phyloP scores from a whole-genome alignment of 1,284 basidiomycete species.

The Pseudozyma thailandica region DNA sequence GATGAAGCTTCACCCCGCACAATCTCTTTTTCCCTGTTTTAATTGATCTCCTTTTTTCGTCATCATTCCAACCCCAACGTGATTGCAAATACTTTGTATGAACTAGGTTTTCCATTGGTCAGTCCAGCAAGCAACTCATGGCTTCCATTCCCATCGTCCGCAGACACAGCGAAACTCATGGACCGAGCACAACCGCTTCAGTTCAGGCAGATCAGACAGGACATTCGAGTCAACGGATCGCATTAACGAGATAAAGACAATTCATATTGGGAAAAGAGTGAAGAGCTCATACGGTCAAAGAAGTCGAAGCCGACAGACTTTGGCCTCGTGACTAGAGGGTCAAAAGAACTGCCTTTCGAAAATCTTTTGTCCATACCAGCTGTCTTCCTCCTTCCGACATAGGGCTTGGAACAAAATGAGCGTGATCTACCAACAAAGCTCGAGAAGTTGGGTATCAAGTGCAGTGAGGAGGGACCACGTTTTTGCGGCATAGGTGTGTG shows the following conservation, averaged over 20 bases:
- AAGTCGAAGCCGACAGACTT: slow-evolving; percentile 4
- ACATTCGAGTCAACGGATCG: not conserved
- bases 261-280: slow-evolving; percentile 10
- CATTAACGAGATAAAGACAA: slow-evolving; percentile 6
- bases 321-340: slow-evolving; percentile 38
- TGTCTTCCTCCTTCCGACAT: not conserved
- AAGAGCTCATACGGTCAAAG: not conserved
- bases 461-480: slow-evolving; percentile 6
- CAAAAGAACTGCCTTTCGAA: slow-evolving; percentile 8
- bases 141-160: too few relatives aligned
- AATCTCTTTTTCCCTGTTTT: too few relatives aligned
- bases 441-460: slow-evolving; percentile 10
- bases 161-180: too few relatives aligned
- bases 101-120: too few relatives aligned
- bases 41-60: too few relatives aligned
- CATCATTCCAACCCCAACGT: too few relatives aligned
- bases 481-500: slow-evolving; percentile 5
- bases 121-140: too few relatives aligned
- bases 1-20: too few relatives aligned
- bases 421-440: slow-evolving; percentile 15
- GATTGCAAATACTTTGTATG: too few relatives aligned
- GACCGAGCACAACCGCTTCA: too few relatives aligned
- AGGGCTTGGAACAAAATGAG: slow-evolving; percentile 4
- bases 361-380: not conserved
- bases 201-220: too few relatives aligned